phyloP scores from a whole-genome alignment of 2,329 filamentous ascomycete genomes.

The Zymoseptoria passerinii region DNA sequence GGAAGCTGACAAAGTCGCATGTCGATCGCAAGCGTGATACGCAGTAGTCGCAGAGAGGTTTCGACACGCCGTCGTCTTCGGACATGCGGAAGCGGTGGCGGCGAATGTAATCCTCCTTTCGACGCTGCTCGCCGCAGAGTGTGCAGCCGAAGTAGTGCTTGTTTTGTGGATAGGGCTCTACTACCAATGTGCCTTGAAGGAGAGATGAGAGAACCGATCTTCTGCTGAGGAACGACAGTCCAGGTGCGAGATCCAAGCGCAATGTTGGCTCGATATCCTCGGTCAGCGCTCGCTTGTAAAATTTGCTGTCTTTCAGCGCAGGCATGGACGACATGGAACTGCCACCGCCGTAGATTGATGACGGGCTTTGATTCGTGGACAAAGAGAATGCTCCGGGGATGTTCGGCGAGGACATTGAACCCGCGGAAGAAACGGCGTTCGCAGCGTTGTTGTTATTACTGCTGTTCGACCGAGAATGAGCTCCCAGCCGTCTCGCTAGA shows the following conservation, averaged over 20 bases:
- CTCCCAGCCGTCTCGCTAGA: slow-evolving; percentile 47
- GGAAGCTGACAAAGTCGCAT: slow-evolving; percentile 85
- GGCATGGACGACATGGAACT: slow-evolving; percentile 35
- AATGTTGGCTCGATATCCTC: slow-evolving; percentile 95
- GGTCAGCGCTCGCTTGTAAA: slow-evolving; percentile 79
- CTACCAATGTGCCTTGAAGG: slow-evolving; percentile 74
- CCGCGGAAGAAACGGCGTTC: slow-evolving; percentile 2
- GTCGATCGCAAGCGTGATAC: slow-evolving; percentile 73
- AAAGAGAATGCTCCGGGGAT: slow-evolving; percentile 37
- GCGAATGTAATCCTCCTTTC: slow-evolving; percentile 61
- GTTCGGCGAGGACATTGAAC: slow-evolving; percentile 29
- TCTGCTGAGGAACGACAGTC: slow-evolving; percentile 86
- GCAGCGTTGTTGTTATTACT: slow-evolving; percentile 24
- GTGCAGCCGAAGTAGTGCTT: slow-evolving; percentile 63
- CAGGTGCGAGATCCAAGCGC: slow-evolving; percentile 78
- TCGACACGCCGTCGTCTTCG: slow-evolving; percentile 76
- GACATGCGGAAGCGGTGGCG: slow-evolving; percentile 83
- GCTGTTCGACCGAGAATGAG: slow-evolving; percentile 56
- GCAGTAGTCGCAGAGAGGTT: slow-evolving; percentile 85
- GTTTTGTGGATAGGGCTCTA: slow-evolving; percentile 65
- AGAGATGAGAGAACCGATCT: slow-evolving; percentile 76
- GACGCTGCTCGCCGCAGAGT: slow-evolving; percentile 76
- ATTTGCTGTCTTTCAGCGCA: slow-evolving; percentile 79
- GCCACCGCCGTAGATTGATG: slow-evolving; percentile 17
- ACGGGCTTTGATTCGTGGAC: slow-evolving; percentile 22